A percentile compares a stretch with the other conserved stretches of the same genome.
phyloP scores from a whole-genome alignment of 2,329 filamentous ascomycete species.

The Colletotrichum abscissum region DNA sequence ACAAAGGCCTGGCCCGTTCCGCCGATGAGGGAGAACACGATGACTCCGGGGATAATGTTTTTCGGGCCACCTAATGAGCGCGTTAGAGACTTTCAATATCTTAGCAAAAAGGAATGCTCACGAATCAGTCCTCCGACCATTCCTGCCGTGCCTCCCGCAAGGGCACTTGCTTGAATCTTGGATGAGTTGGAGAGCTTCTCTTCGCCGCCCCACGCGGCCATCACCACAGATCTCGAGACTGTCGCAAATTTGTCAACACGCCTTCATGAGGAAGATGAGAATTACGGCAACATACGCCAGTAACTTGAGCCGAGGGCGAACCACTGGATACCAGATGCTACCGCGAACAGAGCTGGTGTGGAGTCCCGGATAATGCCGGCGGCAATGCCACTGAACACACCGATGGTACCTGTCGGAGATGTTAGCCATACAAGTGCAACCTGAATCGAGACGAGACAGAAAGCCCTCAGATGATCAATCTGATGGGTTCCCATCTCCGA shows the following conservation, averaged over 20 bases:
- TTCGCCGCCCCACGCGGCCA: constrained; percentile 61
- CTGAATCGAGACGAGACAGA: neutral
- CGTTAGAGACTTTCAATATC: constrained; percentile 14
- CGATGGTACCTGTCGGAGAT: constrained; percentile 62
- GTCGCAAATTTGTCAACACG: constrained; percentile 28
- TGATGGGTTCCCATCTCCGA: neutral
- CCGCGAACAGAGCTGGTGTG: constrained; percentile 76
- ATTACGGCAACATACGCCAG: constrained; percentile 67
- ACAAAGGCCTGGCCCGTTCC: constrained; percentile 52
- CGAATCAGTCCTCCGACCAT: constrained; percentile 67
- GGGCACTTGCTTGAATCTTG: constrained; percentile 72
- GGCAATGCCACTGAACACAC: constrained; percentile 73
- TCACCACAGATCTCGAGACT: constrained; percentile 62
- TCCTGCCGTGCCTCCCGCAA: constrained; percentile 78
- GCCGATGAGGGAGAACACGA: constrained; percentile 59
- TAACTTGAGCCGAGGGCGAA: constrained; percentile 81
- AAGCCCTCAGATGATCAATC: neutral
- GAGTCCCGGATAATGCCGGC: constrained; percentile 77
- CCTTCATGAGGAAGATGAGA: neutral
- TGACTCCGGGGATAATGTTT: constrained; percentile 62
- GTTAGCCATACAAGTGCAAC: constrained; percentile 2
- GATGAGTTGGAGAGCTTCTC: constrained; percentile 67
- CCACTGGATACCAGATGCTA: constrained; percentile 82
- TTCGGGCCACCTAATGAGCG: constrained; percentile 58
- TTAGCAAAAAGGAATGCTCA: constrained; percentile 47